Conservation (phyloP, 140 eudicot genomes). For the Cichorium intybus region DNA sequence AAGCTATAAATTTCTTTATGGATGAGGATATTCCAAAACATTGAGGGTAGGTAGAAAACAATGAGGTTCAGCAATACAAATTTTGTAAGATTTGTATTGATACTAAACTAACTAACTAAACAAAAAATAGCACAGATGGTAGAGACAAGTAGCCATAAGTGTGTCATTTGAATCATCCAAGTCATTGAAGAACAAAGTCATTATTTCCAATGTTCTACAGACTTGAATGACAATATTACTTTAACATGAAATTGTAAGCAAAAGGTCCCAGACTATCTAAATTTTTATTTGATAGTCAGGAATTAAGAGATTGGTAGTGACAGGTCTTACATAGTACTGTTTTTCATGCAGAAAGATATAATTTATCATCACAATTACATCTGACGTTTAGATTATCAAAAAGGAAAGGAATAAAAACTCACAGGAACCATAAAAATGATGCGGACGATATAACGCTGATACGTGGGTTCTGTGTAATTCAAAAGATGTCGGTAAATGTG, state of each 20-base stretch:
- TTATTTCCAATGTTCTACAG: background rate
- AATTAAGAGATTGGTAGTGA: background rate
- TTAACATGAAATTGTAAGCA: background rate
- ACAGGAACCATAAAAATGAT: slow-evolving; percentile 96
- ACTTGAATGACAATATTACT: background rate
- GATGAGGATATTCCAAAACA: too few species aligned
- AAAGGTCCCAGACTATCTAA: background rate
- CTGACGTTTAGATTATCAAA: background rate
- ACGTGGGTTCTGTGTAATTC: slow-evolving; percentile 92
- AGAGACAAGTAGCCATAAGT: background rate
- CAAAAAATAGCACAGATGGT: background rate
- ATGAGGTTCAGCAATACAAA: too few species aligned
- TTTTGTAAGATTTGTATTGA: background rate
- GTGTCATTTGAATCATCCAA: background rate
- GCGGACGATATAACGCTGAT: slow-evolving; percentile 85
- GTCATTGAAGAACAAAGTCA: background rate
- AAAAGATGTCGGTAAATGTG: slow-evolving; percentile 78
- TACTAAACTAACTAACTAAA: background rate
- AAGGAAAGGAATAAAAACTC: slow-evolving; percentile 36
- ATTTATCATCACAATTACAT: background rate
- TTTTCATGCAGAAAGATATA: slow-evolving; percentile 6
- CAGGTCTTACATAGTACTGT: background rate
- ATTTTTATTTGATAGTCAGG: background rate
- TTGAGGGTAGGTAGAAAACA: too few species aligned
- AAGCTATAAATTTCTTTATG: too few species aligned